phyloP scores from a whole-genome alignment of 306 rosid genomes.

The Mimosa bimucronata region DNA sequence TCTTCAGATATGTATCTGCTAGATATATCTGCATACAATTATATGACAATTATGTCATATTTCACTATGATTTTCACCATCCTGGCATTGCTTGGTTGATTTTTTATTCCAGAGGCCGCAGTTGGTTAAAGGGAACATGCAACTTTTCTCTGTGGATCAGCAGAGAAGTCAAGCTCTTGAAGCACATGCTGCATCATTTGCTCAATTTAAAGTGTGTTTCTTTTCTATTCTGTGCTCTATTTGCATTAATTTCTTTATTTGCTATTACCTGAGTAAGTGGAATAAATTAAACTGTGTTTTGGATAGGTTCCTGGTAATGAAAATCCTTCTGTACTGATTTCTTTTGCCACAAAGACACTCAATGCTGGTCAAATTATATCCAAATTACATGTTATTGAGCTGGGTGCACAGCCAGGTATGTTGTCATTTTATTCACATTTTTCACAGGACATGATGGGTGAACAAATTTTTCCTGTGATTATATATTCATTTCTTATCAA shows the following conservation, averaged over 20 bases:
- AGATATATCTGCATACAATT: slow-evolving; percentile 15
- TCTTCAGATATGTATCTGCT: slow-evolving; percentile 6
- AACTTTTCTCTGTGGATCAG: slow-evolving; percentile 94
- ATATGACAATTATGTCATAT: slow-evolving; percentile 16
- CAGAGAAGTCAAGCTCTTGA: slow-evolving; percentile 99
- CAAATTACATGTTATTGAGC: slow-evolving; percentile 91
- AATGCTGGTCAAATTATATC: slow-evolving; percentile 95
- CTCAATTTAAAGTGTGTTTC: slow-evolving; percentile 77
- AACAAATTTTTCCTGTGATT: slow-evolving; percentile 28
- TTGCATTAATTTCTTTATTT: slow-evolving; percentile 16
- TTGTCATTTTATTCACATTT: slow-evolving; percentile 22
- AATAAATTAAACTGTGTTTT: slow-evolving; percentile 29
- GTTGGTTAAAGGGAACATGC: slow-evolving; percentile 98
- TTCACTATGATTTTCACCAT: slow-evolving; percentile 22
- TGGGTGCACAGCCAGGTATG: slow-evolving; percentile 97
- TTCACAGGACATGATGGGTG: slow-evolving; percentile 23
- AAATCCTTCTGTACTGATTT: slow-evolving; percentile 80
- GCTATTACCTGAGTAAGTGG: slow-evolving; percentile 24
- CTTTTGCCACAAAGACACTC: slow-evolving; percentile 90
- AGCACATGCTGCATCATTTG: slow-evolving; percentile 98
- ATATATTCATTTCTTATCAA: slow-evolving; percentile 10
- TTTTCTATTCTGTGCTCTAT: slow-evolving; percentile 3
- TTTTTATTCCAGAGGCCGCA: slow-evolving; percentile 74
- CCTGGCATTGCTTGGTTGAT: slow-evolving; percentile 30
- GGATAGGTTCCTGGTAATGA: slow-evolving; percentile 93